Evolutionary conservation across 495 filamentous ascomycete genomes (phyloP).

Genomic region (Penicillium pulvis): DNA sequence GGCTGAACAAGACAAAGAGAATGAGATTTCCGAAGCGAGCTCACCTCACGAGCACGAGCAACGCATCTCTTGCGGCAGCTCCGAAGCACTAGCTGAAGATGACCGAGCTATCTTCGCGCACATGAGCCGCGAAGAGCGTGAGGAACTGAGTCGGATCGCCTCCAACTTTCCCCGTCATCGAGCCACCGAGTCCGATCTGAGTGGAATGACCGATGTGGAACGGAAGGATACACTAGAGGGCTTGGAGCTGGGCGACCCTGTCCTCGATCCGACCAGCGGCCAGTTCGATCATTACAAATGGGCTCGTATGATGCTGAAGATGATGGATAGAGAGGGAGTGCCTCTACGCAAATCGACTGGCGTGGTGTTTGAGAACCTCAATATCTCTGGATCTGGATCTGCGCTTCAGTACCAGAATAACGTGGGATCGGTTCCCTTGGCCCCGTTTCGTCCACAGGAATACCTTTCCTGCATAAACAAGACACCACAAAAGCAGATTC

Average conservation of each 20-base stretch:
- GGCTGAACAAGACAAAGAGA: conserved; percentile 19
- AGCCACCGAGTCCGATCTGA: conserved; percentile 23
- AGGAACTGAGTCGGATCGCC: conserved; percentile 41
- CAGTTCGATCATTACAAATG: conserved; percentile 63
- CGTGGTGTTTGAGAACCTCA: conserved; percentile 53
- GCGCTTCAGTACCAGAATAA: conserved; percentile 59
- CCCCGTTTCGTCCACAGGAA: conserved; percentile 51
- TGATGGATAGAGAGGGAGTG: conserved; percentile 47
- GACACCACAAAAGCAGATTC: conserved; percentile 41
- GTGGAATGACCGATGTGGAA: conserved; percentile 29
- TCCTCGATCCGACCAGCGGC: conserved; percentile 56
- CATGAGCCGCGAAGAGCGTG: conserved; percentile 37
- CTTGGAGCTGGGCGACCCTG: conserved; percentile 48
- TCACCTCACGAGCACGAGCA: conserved; percentile 19
- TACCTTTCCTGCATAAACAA: conserved; percentile 34
- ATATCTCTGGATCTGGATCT: conserved; percentile 55
- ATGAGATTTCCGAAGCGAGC: conserved; percentile 17
- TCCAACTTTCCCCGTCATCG: conserved; percentile 40
- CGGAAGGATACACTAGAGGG: conserved; percentile 48
- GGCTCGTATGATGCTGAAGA: conserved; percentile 50
- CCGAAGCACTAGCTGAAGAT: conserved; percentile 20
- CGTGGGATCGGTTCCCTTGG: conserved; percentile 50
- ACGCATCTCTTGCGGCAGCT: conserved; percentile 14
- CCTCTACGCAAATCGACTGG: conserved; percentile 41
- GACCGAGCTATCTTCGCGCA: conserved; percentile 35